Conservation (phyloP, 148 eudicot genomes). For the Amaranthus hypochondriacus region DNA sequence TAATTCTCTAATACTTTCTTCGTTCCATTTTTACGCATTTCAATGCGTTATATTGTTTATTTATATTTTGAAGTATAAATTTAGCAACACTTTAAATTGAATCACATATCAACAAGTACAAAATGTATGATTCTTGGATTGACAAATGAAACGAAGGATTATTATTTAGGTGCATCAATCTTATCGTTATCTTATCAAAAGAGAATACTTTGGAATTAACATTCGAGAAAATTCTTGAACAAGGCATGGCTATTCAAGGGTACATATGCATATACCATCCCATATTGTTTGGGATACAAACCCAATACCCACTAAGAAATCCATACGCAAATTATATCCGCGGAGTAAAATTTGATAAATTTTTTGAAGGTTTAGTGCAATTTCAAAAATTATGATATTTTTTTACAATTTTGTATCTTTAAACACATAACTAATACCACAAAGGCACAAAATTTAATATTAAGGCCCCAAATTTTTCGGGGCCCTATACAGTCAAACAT, state of each 20-base stretch:
- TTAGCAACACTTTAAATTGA: too few relatives aligned
- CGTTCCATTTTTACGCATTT: neutral
- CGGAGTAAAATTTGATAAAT: too few relatives aligned
- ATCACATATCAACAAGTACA: too few relatives aligned
- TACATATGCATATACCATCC: constrained; percentile 1
- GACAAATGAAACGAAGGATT: neutral
- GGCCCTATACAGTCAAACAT: too few relatives aligned
- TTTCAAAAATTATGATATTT: too few relatives aligned
- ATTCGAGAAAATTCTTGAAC: neutral
- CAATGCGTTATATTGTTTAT: neutral
- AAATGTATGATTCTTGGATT: neutral
- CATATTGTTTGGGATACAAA: neutral
- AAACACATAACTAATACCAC: too few relatives aligned
- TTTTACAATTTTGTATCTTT: too few relatives aligned
- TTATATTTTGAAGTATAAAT: too few relatives aligned
- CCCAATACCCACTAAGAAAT: neutral
- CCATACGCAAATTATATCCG: neutral
- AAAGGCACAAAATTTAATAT: too few relatives aligned
- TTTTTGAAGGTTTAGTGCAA: too few relatives aligned
- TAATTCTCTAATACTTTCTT: too few relatives aligned
- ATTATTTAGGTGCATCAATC: constrained; percentile 6
- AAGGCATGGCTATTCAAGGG: neutral
- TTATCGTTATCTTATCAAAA: constrained; percentile 20
- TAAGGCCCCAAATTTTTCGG: too few relatives aligned
- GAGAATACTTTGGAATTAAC: constrained; percentile 2